Evolutionary conservation across 495 filamentous ascomycete genomes (phyloP), one percentile per base, ranked within the genome.

Genomic region (Penicillium nucicola): DNA sequence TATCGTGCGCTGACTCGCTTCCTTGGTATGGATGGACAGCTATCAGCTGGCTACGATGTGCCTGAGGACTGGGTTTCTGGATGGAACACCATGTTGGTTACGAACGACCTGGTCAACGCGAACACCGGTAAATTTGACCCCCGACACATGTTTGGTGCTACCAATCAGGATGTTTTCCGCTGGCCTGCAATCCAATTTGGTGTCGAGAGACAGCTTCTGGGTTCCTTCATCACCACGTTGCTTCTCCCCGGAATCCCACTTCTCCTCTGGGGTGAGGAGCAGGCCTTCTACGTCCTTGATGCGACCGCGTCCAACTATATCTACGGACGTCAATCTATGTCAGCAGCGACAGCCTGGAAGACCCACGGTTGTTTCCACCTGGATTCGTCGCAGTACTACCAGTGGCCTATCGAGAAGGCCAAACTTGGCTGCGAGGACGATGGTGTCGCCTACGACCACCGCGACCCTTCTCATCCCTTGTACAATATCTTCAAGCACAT

Each of bases 91-190:
- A 82, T 87, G 65, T 37, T 87, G n/a, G 49, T 59, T 30, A 77
- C 78, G 5, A 86, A 88, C 53, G 85, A 88, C 59, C 48, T 87
- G 40, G 63, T 78, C 44, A 88, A 87, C 51, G 71, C 81, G 0
- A 82, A 84, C 60, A 86, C 78, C 3, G 84, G 82, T 31, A 64
- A 75, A 49, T 87, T 87, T 47, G 85, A 88, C 53, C 85, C 85
- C 4, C 75, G 85, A 18, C 85, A 89, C 56, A 79, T 88, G 74
- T 88, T 77, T 52, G 85, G 85, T 18, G 74, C 73, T 3, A 84
- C 82, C 9, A 88, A 88, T 59, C 85, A 89, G 67, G 85, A 89
- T 60, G 83, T 89, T 4, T 86, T 89, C 66, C 78, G 85, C 13
- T 89, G 86, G 86, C 85, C 86, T n/a, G 75, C 81, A 1, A 74